Conservation (phyloP, 352 stramenopile species). For the Phytophthora chlamydospora region DNA sequence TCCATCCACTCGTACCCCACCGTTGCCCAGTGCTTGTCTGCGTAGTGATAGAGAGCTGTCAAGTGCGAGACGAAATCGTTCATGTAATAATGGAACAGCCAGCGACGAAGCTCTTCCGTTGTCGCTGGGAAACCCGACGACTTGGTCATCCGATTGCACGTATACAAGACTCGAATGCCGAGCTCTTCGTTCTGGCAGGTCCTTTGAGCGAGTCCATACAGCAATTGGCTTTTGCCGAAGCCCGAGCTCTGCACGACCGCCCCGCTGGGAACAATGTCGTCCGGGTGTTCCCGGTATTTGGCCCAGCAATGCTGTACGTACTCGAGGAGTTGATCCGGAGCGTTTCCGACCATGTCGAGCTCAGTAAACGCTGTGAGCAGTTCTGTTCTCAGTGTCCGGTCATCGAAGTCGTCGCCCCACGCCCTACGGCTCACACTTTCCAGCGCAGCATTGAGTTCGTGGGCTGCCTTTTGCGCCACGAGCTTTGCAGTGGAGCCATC, state of each 20-base stretch:
- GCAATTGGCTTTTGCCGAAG: constrained; percentile 4
- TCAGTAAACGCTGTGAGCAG: neutral
- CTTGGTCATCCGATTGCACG: neutral
- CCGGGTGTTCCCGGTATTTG: neutral
- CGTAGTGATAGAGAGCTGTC: neutral
- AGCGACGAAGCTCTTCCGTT: neutral
- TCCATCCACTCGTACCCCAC: constrained; percentile 1
- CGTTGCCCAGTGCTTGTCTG: neutral
- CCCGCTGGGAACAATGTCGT: neutral
- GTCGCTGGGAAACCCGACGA: neutral
- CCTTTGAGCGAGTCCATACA: neutral
- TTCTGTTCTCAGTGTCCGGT: neutral
- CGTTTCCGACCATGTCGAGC: neutral
- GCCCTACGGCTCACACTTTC: too few species aligned
- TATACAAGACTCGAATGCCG: constrained; percentile 1
- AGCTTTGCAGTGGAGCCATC: too few species aligned
- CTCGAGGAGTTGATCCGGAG: neutral
- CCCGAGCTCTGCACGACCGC: neutral
- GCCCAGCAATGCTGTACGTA: neutral
- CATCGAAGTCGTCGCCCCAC: neutral
- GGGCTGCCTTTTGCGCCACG: too few species aligned
- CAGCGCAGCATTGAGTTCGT: too few species aligned
- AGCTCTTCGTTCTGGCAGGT: neutral
- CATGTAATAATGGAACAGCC: neutral
- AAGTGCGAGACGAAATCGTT: neutral